A percentile compares a stretch with the other conserved stretches of the same genome.
Conservation (phyloP, 306 rosid genomes). For the cucumber (Cucumis sativus) region Cucumber_9930_V3 NC_026659.2:610001-610500, state of each 20-base stretch:
- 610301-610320: conserved; percentile 62
- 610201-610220: conserved; percentile 64
- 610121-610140: neutral
- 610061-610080: neutral
- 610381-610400: neutral
- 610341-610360: conserved; percentile 8
- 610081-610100: neutral
- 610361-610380: neutral
- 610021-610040: neutral
- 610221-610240: conserved; percentile 59
- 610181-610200: conserved; percentile 85
- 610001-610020: neutral
- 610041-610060: neutral
- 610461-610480: neutral
- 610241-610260: conserved; percentile 67
- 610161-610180: neutral
- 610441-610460: neutral
- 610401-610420: neutral
- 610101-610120: neutral
- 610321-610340: conserved; percentile 55
- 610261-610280: conserved; percentile 57
- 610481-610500: neutral
- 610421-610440: neutral
- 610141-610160: neutral
- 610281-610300: conserved; percentile 50